Conservation (phyloP, 345 rosid species). For the Aethionema arabicum region DNA sequence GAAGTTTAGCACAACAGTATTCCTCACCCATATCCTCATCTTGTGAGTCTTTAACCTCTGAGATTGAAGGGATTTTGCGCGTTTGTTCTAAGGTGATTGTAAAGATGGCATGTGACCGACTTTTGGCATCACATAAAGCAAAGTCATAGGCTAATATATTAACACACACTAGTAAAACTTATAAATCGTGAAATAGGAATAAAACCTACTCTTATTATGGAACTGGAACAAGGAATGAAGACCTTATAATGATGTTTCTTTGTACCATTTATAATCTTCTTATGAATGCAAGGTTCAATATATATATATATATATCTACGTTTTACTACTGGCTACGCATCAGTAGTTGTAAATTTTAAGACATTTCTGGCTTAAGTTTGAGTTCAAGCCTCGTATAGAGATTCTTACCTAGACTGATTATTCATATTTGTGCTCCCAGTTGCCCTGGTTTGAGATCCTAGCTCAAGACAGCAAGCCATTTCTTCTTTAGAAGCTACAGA, state of each 20-base stretch:
- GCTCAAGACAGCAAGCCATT: constrained; percentile 79
- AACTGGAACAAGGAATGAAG: neutral
- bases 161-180: constrained; percentile 13
- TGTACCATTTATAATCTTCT: constrained; percentile 14
- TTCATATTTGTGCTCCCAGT: constrained; percentile 91
- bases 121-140: constrained; percentile 44
- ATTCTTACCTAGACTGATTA: constrained; percentile 67
- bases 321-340: constrained; percentile 8
- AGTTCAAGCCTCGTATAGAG: neutral
- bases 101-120: constrained; percentile 94
- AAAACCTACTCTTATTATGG: neutral
- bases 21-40: constrained; percentile 67
- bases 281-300: neutral
- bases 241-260: neutral
- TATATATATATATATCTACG: neutral
- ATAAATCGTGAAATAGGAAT: constrained; percentile 15
- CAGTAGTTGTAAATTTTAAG: constrained; percentile 5
- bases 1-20: constrained; percentile 76
- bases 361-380: neutral
- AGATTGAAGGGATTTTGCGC: constrained; percentile 50
- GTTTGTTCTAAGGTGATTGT: constrained; percentile 85
- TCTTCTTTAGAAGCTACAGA: constrained; percentile 57
- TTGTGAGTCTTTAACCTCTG: constrained; percentile 43
- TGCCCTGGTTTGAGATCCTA: constrained; percentile 76
- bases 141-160: constrained; percentile 32